Evolutionary conservation across 2,329 filamentous ascomycete genomes (phyloP).

Genomic region (Spiromastix sp.): DNA sequence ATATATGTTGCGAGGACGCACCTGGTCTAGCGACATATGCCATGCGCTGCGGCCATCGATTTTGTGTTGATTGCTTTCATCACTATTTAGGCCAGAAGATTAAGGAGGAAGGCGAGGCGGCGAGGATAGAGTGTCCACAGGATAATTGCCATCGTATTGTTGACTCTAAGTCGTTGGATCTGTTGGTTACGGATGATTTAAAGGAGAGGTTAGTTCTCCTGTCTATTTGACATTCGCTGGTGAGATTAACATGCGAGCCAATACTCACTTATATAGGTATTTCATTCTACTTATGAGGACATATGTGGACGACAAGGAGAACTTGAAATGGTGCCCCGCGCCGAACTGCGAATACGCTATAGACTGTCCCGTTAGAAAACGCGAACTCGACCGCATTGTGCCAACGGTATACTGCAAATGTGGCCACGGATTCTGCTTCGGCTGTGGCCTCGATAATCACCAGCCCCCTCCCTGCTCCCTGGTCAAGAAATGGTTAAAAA

Average conservation of each 20-base stretch:
- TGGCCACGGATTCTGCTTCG: slow-evolving; percentile 86
- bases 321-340: slow-evolving; percentile 93
- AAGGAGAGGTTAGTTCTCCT: slow-evolving; percentile 40
- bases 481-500: slow-evolving; percentile 94
- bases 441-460: slow-evolving; percentile 80
- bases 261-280: slow-evolving; percentile 60
- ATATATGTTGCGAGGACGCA: slow-evolving; percentile 92
- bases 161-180: slow-evolving; percentile 74
- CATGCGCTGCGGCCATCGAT: slow-evolving; percentile 89
- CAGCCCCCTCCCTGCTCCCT: slow-evolving; percentile 85
- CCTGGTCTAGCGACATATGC: slow-evolving; percentile 71
- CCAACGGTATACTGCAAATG: slow-evolving; percentile 83
- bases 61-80: slow-evolving; percentile 83
- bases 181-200: slow-evolving; percentile 54
- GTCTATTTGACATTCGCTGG: slow-evolving; percentile 3
- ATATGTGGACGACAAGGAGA: slow-evolving; percentile 94
- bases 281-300: slow-evolving; percentile 79
- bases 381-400: slow-evolving; percentile 73
- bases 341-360: slow-evolving; percentile 94
- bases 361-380: slow-evolving; percentile 78
- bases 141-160: slow-evolving; percentile 83
- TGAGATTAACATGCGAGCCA: too few relatives aligned
- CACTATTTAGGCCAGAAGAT: slow-evolving; percentile 93
- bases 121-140: slow-evolving; percentile 84
- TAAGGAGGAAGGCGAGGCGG: slow-evolving; percentile 86